Base-by-base conservation (phyloP, 2,329 filamentous ascomycete genomes). In the Cucurbitaria berberidis region DNA sequence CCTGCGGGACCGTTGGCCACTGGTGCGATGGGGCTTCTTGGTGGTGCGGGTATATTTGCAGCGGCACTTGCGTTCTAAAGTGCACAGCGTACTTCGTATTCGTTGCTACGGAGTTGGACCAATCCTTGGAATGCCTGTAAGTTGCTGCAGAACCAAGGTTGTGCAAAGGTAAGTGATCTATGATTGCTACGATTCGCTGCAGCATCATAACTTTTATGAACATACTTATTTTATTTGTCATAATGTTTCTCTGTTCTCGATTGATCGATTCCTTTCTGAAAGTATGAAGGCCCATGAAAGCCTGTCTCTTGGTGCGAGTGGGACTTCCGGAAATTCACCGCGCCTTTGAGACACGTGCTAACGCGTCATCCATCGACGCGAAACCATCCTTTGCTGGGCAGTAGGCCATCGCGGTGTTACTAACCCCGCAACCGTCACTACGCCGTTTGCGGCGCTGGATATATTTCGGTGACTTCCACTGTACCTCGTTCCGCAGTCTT, bases 31-130 rank as follows among this genome's bases (percentile, higher is more conserved):
- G 60, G 53, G n/a, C 43, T 68, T 21, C 44, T 67, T 10, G 66
- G 61, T 29, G 63, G 64, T 53, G 67, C 60, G 15, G 65, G 65
- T 46, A 42, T 64, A 3, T 41, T 68, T 18, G 65, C 57, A 43
- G 65, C 62, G 18, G 66, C 61, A 21, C 48, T 71, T 48, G 66
- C 62, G 16, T 51, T 69, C 38, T 70, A 62, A 55, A 11, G 13
- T 42, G 13, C 6, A 42, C 18, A 16, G 5, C 8, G 13, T 16
- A 16, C 13, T 16, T n/a, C 16, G 8, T 8, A 4, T 16, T n/a
- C 30, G 13, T 8, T 13, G 4, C 16, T 13, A 16, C 13, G 15
- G 11, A 13, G 9, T 30, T 30, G 4, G 3, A 30, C 4, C 29
- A 10, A 8, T 30, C 29, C 8, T n/a, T n/a, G n/a, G n/a, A n/a